Percentiles rank a stretch among this genome's conserved stretches.
These are phyloP conservation scores for Dianthus caryophyllus DNA, from an alignment of 148 eudicot genomes.

Conservation along the genomic window DNA sequence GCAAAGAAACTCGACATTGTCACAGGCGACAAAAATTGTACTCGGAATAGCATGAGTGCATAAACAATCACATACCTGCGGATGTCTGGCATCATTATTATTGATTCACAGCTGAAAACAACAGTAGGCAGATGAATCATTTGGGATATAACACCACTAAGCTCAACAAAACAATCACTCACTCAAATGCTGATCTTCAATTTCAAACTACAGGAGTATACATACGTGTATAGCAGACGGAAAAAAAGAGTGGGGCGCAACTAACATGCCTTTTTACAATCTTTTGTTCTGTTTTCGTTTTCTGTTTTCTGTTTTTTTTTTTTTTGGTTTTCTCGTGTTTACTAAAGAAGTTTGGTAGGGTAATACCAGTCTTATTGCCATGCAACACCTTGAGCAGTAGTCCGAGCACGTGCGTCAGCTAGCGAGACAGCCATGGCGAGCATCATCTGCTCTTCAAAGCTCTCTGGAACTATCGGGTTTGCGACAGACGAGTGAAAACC, in stretches of 20 bases:
- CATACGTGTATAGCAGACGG: slow-evolving; percentile 27
- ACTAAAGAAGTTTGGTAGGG: neutral
- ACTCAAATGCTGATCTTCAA: slow-evolving; percentile 11
- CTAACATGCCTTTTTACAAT: neutral
- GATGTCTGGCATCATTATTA: neutral
- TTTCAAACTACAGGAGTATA: slow-evolving; percentile 21
- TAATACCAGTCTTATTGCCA: slow-evolving; percentile 53
- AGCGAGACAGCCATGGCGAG: slow-evolving; percentile 96
- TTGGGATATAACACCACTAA: slow-evolving; percentile 12
- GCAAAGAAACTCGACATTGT: no score
- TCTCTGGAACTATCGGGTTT: slow-evolving; percentile 59
- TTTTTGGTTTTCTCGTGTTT: neutral
- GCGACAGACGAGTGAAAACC: slow-evolving; percentile 27
- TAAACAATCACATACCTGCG: neutral
- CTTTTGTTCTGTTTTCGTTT: neutral
- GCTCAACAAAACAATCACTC: slow-evolving; percentile 22
- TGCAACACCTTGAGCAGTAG: slow-evolving; percentile 53
- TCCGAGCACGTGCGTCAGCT: slow-evolving; percentile 76
- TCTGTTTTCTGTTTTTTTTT: neutral
- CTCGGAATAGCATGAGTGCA: neutral
- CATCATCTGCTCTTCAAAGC: slow-evolving; percentile 98
- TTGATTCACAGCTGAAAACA: neutral
- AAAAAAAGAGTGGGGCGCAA: neutral
- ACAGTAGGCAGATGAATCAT: slow-evolving; percentile 10
- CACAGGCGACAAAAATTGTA: neutral